Evolutionary conservation across 768 basidiomycete genomes (phyloP).

Genomic region (Boletus reticulatus): DNA sequence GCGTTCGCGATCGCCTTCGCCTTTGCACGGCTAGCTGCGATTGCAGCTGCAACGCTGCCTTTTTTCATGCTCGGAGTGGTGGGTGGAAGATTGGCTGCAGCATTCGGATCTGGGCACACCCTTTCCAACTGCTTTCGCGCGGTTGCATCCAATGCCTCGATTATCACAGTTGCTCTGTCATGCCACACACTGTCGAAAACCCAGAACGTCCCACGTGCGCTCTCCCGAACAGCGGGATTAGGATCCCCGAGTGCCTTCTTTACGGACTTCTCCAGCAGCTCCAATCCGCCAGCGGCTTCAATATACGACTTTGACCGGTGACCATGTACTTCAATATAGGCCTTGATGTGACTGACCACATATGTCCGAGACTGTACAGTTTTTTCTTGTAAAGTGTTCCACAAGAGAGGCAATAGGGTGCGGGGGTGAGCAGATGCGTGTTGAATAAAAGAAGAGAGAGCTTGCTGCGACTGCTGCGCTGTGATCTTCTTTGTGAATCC

Average conservation of each 20-base stretch:
- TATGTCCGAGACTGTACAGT: conserved; percentile 70
- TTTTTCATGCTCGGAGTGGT: conserved; percentile 68
- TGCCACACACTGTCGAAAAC: conserved; percentile 73
- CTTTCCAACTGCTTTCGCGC: conserved; percentile 86
- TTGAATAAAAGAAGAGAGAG: conserved; percentile 64
- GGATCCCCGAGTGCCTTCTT: conserved; percentile 74
- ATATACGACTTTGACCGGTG: conserved; percentile 59
- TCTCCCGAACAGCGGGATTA: conserved; percentile 77
- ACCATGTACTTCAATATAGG: conserved; percentile 74
- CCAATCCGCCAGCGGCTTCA: conserved; percentile 66
- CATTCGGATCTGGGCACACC: conserved; percentile 63
- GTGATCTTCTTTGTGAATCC: conserved; percentile 91
- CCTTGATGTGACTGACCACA: conserved; percentile 66
- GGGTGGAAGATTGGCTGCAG: conserved; percentile 38
- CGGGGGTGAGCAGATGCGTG: conserved; percentile 72
- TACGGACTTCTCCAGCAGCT: conserved; percentile 70
- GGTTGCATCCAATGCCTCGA: conserved; percentile 63
- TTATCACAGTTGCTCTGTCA: conserved; percentile 58
- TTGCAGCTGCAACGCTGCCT: conserved; percentile 78
- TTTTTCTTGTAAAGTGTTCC: conserved; percentile 74
- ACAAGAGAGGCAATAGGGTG: conserved; percentile 64
- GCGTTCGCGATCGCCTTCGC: conserved; percentile 81
- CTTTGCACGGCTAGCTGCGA: conserved; percentile 88
- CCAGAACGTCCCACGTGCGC: conserved; percentile 77
- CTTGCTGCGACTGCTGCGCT: conserved; percentile 79